phyloP scores from a whole-genome alignment of 192 early-diverging fungal genomes.

The Backusella tarrabulga region DNA sequence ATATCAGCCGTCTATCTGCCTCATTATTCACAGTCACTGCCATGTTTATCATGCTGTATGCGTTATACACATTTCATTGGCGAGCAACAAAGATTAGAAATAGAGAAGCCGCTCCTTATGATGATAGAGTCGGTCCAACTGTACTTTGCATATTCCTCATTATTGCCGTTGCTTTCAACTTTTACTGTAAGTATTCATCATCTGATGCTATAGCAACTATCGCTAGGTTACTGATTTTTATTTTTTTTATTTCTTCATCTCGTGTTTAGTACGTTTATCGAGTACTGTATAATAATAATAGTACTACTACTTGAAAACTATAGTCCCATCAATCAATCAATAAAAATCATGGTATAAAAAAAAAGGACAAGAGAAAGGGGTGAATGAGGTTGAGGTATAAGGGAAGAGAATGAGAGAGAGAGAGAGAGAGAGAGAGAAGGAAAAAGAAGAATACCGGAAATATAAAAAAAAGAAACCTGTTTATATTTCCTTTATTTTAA shows the following conservation, averaged over 20 bases:
- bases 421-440: neutral
- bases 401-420: neutral
- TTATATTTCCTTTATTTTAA: neutral
- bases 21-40: constrained; percentile 54
- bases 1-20: constrained; percentile 50
- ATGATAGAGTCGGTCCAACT: constrained; percentile 73
- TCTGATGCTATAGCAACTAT: neutral
- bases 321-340: neutral
- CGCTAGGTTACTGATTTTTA: neutral
- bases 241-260: neutral
- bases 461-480: neutral
- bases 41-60: constrained; percentile 77
- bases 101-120: constrained; percentile 75
- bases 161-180: constrained; percentile 66
- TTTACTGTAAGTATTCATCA: constrained; percentile 43
- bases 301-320: too few relatives aligned
- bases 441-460: neutral
- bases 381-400: neutral
- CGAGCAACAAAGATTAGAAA: constrained; percentile 73
- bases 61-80: constrained; percentile 76
- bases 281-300: neutral
- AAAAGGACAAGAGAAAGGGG: neutral
- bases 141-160: constrained; percentile 66
- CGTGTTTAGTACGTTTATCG: neutral
- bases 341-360: neutral